Evolutionary conservation across 1,284 basidiomycete genomes (phyloP).

Genomic region (Apiotrichum veenhuisii): DNA sequence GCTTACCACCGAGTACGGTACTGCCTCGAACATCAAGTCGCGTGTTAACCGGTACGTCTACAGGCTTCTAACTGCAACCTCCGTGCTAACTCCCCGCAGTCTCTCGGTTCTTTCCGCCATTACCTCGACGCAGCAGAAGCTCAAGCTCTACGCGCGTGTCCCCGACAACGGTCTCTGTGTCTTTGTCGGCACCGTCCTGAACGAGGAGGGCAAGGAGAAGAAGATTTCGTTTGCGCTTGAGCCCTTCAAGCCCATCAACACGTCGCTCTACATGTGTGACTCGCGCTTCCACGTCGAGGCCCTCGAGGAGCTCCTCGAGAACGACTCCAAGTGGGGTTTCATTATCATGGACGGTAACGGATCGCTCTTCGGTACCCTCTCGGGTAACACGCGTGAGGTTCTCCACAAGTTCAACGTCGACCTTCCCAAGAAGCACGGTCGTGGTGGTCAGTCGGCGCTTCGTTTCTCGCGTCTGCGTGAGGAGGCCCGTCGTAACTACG

Average conservation of each 20-base stretch:
- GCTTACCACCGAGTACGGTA: conserved; percentile 98
- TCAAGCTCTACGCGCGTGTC: conserved; percentile 94
- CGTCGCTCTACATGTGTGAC: conserved; percentile 98
- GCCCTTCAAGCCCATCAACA: conserved; percentile 97
- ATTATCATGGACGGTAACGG: conserved; percentile 77
- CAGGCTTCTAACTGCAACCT: not conserved
- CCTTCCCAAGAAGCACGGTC: conserved; percentile 98
- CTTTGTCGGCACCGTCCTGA: conserved; percentile 95
- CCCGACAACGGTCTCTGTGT: conserved; percentile 96
- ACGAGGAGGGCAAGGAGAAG: conserved; percentile 98
- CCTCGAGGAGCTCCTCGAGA: conserved; percentile 91
- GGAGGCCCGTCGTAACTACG: conserved; percentile 99
- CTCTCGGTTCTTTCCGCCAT: conserved; percentile 97
- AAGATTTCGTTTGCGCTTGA: conserved; percentile 97
- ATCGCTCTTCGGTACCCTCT: conserved; percentile 83
- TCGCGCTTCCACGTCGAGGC: conserved; percentile 99
- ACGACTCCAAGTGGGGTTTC: conserved; percentile 97
- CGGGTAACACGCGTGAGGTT: conserved; percentile 95
- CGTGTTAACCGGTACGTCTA: conserved; percentile 76
- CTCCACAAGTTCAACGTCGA: conserved; percentile 99
- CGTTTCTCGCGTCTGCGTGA: conserved; percentile 99
- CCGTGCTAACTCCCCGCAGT: conserved; percentile 19
- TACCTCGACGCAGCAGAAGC: conserved; percentile 95
- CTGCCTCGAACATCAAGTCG: conserved; percentile 98
- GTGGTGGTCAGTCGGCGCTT: conserved; percentile 98